Base-by-base conservation (phyloP, 176 grass and related monocot genomes). In the Thinopyrum elongatum region DNA sequence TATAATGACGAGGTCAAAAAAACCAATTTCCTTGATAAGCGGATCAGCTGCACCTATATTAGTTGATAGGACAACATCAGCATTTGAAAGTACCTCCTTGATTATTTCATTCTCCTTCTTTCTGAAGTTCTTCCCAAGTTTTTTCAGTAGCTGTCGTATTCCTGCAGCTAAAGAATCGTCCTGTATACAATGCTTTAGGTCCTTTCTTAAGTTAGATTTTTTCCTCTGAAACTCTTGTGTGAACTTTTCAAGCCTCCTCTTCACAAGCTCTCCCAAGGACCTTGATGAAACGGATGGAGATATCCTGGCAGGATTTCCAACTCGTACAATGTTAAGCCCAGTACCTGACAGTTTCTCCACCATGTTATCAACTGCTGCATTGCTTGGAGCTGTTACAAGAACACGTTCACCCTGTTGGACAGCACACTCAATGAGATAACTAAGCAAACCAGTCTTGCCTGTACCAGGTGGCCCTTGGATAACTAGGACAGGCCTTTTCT, bases 391-490 rank as follows among this genome's bases (percentile, higher is more conserved):
- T 38, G 95, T 93, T n/a, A 98, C 82, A 38, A 98, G 89, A 61
- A 98, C 72, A 83, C 89, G 86, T 85, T 98, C 93, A 47, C 91
- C 95, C 77, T 83, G 93, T 77, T 60, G 89, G 55, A 93, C 91
- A 82, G 93, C 91, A 89, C 85, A 62, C 13, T 79, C 15, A 26
- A 98, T 92, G 22, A 98, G 70, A 82, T 92, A 86, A 87, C 80
- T 92, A 47, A 98, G 91, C 70, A 98, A 77, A 82, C 93, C 82
- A 57, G 95, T 98, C 65, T 98, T 98, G 15, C 95, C 95, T 25
- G 91, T 98, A 46, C 95, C 95, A 76, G 95, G 95, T 77, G 95
- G 95, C 16, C 93, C 95, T 89, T 95, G 89, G 82, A 95, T 88
- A 57, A 92, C 77, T 70, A 98, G 85, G 65, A 93, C 36, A 53